These are phyloP conservation scores for Talaromyces sp. DNA, from an alignment of 2,329 filamentous ascomycete species.

Conservation along the genomic window DNA sequence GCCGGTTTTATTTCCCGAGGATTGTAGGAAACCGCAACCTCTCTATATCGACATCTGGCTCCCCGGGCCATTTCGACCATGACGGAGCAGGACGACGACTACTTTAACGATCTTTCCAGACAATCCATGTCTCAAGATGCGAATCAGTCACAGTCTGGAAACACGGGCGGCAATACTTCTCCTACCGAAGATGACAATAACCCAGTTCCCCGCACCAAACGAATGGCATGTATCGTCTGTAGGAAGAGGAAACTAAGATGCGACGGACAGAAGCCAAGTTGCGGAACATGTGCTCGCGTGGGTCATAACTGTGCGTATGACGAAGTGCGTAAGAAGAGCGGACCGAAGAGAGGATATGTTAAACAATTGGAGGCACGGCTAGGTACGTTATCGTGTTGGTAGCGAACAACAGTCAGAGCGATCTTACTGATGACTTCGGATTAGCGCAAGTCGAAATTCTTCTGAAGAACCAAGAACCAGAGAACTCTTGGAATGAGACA, in stretches of 20 bases:
- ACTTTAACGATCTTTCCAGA: slow-evolving; percentile 54
- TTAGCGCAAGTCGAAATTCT: slow-evolving; percentile 89
- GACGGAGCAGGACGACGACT: slow-evolving; percentile 36
- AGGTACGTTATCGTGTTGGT: slow-evolving; percentile 55
- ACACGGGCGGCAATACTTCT: slow-evolving; percentile 6
- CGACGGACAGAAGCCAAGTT: slow-evolving; percentile 77
- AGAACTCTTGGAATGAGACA: slow-evolving; percentile 25
- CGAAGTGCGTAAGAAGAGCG: slow-evolving; percentile 88
- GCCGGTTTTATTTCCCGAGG: no score
- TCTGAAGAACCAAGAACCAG: slow-evolving; percentile 69
- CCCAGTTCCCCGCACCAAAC: slow-evolving; percentile 75
- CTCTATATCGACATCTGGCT: background rate
- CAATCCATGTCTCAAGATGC: slow-evolving; percentile 34
- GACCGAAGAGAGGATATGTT: slow-evolving; percentile 89
- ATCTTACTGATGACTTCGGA: slow-evolving; percentile 15
- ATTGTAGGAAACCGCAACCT: background rate
- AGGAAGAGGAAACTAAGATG: slow-evolving; percentile 87
- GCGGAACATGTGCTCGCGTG: slow-evolving; percentile 80
- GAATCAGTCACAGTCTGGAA: slow-evolving; percentile 21
- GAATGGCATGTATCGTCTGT: slow-evolving; percentile 91
- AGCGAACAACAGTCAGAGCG: background rate
- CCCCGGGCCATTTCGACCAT: background rate
- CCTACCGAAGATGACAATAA: slow-evolving; percentile 38
- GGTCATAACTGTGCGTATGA: slow-evolving; percentile 86
- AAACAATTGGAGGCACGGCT: slow-evolving; percentile 89